Evolutionary conservation across 208 protist species (phyloP).

Genomic region (Kentomonas sorsogonicus): DNA sequence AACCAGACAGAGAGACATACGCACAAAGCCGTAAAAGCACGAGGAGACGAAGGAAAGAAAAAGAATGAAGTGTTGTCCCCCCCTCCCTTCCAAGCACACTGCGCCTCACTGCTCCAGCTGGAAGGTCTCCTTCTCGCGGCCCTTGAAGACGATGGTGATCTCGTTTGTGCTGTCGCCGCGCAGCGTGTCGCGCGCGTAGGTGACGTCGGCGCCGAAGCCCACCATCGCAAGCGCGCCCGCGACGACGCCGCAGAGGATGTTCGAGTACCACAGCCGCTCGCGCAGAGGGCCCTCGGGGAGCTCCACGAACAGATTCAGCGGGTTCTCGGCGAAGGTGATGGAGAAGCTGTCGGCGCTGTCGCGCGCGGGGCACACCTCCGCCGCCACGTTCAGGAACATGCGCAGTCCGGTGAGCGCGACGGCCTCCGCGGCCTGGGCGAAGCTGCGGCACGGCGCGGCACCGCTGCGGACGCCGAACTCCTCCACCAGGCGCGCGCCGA

Average conservation of each 20-base stretch:
- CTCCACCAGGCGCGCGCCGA: slow-evolving; percentile 94
- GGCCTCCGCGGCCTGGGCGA: slow-evolving; percentile 92
- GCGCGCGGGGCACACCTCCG: slow-evolving; percentile 81
- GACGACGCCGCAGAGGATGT: slow-evolving; percentile 96
- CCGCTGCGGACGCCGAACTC: slow-evolving; percentile 93
- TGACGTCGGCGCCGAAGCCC: slow-evolving; percentile 73
- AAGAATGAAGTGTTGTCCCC: background rate
- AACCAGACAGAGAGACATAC: background rate
- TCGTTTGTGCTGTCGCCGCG: slow-evolving; percentile 87
- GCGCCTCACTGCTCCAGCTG: slow-evolving; percentile 53
- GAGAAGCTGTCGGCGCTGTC: slow-evolving; percentile 75
- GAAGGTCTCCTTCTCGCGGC: slow-evolving; percentile 71
- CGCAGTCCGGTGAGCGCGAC: slow-evolving; percentile 94
- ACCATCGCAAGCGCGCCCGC: slow-evolving; percentile 94
- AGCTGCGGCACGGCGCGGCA: slow-evolving; percentile 77
- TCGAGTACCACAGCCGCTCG: slow-evolving; percentile 92
- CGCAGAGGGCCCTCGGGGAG: slow-evolving; percentile 89
- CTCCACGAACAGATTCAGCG: slow-evolving; percentile 95
- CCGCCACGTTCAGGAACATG: slow-evolving; percentile 95
- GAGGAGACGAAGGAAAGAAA: slow-evolving; percentile 5
- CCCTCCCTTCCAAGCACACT: background rate
- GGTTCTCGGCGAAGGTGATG: slow-evolving; percentile 95
- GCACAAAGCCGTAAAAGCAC: background rate
- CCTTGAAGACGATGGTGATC: slow-evolving; percentile 80
- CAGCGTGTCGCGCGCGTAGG: slow-evolving; percentile 83